phyloP scores from a whole-genome alignment of 768 basidiomycete genomes.

The Rhodotorula toruloides region DNA sequence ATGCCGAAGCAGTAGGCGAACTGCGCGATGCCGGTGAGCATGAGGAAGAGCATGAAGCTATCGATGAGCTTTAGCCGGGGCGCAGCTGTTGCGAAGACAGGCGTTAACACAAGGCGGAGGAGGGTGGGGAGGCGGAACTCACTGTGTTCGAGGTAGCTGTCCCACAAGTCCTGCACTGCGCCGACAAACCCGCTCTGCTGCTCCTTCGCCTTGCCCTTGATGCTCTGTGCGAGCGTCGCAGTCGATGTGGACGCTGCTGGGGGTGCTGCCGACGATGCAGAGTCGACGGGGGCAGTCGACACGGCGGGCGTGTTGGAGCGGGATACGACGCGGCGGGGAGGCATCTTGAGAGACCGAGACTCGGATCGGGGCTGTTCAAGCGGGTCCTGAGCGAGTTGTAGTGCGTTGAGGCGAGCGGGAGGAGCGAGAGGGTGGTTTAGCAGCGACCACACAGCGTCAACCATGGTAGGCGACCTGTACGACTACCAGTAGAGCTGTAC shows the following conservation, averaged over 20 bases:
- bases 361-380: no score
- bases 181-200: not conserved
- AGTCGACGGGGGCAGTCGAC: not conserved
- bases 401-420: no score
- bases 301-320: not conserved
- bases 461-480: not conserved
- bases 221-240: not conserved
- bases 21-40: constrained; percentile 82
- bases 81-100: constrained; percentile 8
- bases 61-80: constrained; percentile 78
- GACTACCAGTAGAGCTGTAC: not conserved
- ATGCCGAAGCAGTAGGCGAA: constrained; percentile 87
- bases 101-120: no score
- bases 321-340: constrained; percentile 11
- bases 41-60: constrained; percentile 81
- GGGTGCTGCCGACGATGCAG: not conserved
- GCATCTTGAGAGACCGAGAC: constrained; percentile 8
- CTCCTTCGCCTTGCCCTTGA: not conserved
- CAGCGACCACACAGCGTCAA: no score
- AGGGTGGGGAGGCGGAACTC: not conserved
- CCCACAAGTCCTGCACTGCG: constrained; percentile 13
- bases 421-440: no score
- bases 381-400: not conserved
- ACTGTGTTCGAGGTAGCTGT: constrained; percentile 20
- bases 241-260: not conserved